Conservation (phyloP, 2,329 filamentous ascomycete genomes). For the Knoxdaviesia proteae region DNA sequence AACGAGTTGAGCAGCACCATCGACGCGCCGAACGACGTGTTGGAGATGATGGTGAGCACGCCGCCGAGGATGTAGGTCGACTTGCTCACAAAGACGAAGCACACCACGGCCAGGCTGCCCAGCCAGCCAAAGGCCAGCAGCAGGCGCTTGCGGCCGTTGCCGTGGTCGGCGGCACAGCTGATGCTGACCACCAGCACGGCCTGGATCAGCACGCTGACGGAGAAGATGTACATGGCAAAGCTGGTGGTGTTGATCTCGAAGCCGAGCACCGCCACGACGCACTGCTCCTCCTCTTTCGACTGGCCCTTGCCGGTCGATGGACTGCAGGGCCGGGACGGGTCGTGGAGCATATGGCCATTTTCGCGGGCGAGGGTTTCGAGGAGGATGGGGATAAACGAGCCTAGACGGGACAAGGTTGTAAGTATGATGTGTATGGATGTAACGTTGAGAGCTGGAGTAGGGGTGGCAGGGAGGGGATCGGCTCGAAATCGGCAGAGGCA, state of each 20-base stretch:
- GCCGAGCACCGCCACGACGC: conserved; percentile 64
- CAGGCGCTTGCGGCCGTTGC: conserved; percentile 73
- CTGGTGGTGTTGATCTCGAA: conserved; percentile 84
- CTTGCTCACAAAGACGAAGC: conserved; percentile 61
- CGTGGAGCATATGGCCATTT: conserved; percentile 67
- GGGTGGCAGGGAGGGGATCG: not conserved
- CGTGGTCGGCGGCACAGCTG: conserved; percentile 88
- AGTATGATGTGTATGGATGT: not conserved
- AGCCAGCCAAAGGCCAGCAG: conserved; percentile 67
- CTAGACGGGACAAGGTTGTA: conserved; percentile 18
- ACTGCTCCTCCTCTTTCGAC: conserved; percentile 29
- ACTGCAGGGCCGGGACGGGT: conserved; percentile 56
- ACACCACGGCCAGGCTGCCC: conserved; percentile 69
- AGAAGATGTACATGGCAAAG: conserved; percentile 98
- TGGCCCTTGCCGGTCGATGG: conserved; percentile 33
- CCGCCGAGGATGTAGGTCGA: conserved; percentile 63
- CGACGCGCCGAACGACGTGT: conserved; percentile 84
- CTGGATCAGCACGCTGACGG: conserved; percentile 73
- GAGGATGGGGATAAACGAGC: conserved; percentile 87
- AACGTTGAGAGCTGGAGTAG: not conserved
- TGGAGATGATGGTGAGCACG: conserved; percentile 70
- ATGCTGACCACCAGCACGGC: conserved; percentile 86
- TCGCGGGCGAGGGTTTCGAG: conserved; percentile 85
- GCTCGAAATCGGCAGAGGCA: not conserved
- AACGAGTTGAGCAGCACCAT: conserved; percentile 95